Evolutionary conservation across 306 rosid genomes (phyloP), one percentile per base, ranked within the genome.

Genomic region (Cicer yamashitae): DNA sequence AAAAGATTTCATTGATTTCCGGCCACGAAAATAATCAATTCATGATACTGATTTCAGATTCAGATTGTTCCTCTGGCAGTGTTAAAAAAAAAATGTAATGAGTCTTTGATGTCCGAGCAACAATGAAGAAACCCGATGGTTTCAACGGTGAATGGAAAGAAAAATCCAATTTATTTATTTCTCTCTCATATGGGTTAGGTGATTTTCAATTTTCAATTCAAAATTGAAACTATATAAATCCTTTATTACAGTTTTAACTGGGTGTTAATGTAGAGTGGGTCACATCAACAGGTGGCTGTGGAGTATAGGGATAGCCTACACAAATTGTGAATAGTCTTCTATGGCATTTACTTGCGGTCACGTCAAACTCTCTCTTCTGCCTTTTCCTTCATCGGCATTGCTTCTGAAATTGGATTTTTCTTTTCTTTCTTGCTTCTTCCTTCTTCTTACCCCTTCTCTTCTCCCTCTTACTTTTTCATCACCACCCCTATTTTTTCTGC

Each of bases 231-330:
- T 47, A 65, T 79, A 39, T 48, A 72, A 52, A 52, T 62, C 18
- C 68, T 46, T 58, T 71, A 75, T 79, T 75, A 65, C 88, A 71
- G 88, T 51, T 78, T 82, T 71, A 85, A 85, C 88, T 85, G 88
- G 71, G 39, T 82, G 86, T 85, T 85, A 71, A 82, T 78, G 84
- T 58, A 3, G 63, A 82, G 86, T 85, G 88, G 86, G 88, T 85
- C 88, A 85, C 88, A 85, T 85, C 88, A 85, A 66, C 88, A 85
- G 88, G 86, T 82, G 86, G 79, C 80, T 61, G 74, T 17, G 83
- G 61, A 71, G 78, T 52, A 83, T 75, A 69, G 70, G 83, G 74
- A 85, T 78, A 79, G 80, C 77, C 86, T 82, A 78, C 71, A 13
- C 20, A 41, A 47, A 53, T 39, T 10, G 64, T 58, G 40, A 6